Evolutionary conservation across 2,329 filamentous ascomycete genomes (phyloP), one percentile per base, ranked within the genome.

Genomic region (Exophiala bonariae): DNA sequence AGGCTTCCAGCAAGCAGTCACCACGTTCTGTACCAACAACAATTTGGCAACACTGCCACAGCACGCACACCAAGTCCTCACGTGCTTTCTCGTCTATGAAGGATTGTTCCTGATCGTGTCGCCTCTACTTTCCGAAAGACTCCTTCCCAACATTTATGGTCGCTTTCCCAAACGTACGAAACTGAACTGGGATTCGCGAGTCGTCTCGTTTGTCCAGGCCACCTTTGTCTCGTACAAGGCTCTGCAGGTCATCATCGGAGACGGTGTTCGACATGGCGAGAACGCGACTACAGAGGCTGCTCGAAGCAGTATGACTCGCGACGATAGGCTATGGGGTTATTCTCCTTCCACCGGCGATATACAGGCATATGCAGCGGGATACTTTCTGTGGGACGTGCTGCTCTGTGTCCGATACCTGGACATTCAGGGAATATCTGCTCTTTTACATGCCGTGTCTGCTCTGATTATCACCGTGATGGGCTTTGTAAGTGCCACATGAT

Each of bases 131-230:
- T 90, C 86, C 26, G 74, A 69, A 36, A 62, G 72, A 47, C 65
- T 89, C 50, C 82, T 86, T 55, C 81, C 85, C 2, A 59, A 73
- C 36, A 75, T 79, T 57, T 93, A 93, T 70, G 65, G 73, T 23
- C 68, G 69, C 38, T 76, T 89, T 58, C 79, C 82, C 39, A 70
- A 73, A 19, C 76, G 79, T 45, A 87, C 85, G 47, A 79, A 78
- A 63, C 74, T 89, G 53, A 93, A 87, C 93, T 26, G 89, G 89
- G 83, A 95, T 65, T 85, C 89, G 18, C 89, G 92, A 64, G 83
- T 92, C 45, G 88, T 93, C 23, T 90, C 86, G n/a, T 78, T 93
- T 57, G 75, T 88, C 46, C 89, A 95, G 75, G 85, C 83, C 64
- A 72, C 77, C 23, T 69, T 89, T 45, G 87, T 95, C 70, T 89